Conservation (phyloP, 805 yeast genomes). For the Candida boidinii region DNA sequence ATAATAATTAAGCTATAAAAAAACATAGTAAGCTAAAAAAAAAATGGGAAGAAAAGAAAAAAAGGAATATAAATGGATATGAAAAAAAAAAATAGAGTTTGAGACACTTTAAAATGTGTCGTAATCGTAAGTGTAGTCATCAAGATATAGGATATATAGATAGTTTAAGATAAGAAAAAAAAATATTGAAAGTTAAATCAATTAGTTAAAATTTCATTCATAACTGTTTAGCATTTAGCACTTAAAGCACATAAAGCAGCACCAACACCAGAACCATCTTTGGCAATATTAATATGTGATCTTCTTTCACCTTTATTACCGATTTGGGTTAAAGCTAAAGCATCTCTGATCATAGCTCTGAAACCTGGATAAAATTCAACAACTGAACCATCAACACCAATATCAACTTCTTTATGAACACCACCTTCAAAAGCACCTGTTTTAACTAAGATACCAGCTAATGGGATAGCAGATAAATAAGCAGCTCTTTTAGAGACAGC, state of each 20-base stretch:
- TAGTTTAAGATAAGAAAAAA: too few relatives aligned
- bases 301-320: conserved; percentile 72
- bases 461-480: conserved; percentile 76
- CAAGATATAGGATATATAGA: neutral
- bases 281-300: conserved; percentile 71
- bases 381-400: conserved; percentile 94
- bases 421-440: conserved; percentile 57
- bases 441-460: conserved; percentile 69
- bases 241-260: conserved; percentile 83
- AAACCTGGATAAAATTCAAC: conserved; percentile 91
- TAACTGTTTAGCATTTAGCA: too few relatives aligned
- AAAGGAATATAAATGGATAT: too few relatives aligned
- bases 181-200: too few relatives aligned
- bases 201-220: too few relatives aligned
- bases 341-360: conserved; percentile 71
- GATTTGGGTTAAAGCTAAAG: conserved; percentile 58
- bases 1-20: too few relatives aligned
- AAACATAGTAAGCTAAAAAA: too few relatives aligned
- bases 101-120: too few relatives aligned
- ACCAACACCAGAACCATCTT: conserved; percentile 96
- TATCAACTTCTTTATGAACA: conserved; percentile 66
- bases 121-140: neutral
- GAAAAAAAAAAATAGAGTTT: too few relatives aligned
- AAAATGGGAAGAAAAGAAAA: too few relatives aligned
- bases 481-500: conserved; percentile 90